A percentile compares a stretch with the other conserved stretches of the same genome.
Evolutionary conservation across 495 filamentous ascomycete species (phyloP).

Genomic region (Aeminium ludgeri): DNA sequence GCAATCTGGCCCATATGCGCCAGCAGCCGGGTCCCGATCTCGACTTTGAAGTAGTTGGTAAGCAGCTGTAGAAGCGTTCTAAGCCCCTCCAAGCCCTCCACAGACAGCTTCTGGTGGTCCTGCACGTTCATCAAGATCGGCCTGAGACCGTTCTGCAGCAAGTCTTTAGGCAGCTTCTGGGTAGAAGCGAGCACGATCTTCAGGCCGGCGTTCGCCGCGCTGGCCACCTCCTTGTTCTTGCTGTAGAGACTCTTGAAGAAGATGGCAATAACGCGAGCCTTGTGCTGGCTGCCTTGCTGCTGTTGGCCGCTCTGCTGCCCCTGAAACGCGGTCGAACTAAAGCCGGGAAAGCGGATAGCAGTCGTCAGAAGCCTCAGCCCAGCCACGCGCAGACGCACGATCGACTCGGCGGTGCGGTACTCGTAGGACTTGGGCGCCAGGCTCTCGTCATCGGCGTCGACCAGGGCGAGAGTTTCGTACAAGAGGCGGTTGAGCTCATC

Average conservation of each 20-base stretch:
- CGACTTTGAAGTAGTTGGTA: constrained; percentile 98
- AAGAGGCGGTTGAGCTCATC: constrained; percentile 77
- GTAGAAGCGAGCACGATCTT: constrained; percentile 70
- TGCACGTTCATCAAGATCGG: constrained; percentile 92
- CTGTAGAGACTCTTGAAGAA: constrained; percentile 98
- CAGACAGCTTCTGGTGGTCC: constrained; percentile 77
- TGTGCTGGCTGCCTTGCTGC: constrained; percentile 36
- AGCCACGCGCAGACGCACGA: constrained; percentile 80
- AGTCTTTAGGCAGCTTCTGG: constrained; percentile 85
- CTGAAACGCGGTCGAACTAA: constrained; percentile 42
- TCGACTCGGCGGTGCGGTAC: constrained; percentile 75
- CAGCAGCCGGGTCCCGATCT: constrained; percentile 78
- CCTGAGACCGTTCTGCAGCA: constrained; percentile 82
- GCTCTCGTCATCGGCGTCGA: constrained; percentile 82
- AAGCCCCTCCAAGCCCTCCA: constrained; percentile 79
- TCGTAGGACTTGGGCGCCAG: constrained; percentile 71
- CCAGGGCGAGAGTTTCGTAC: constrained; percentile 79
- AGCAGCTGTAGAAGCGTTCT: constrained; percentile 73
- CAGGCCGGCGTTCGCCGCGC: constrained; percentile 78
- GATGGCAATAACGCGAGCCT: constrained; percentile 73
- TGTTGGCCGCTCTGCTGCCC: neutral
- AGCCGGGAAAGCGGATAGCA: constrained; percentile 83
- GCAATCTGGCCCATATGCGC: constrained; percentile 89
- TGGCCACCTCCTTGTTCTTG: constrained; percentile 75
- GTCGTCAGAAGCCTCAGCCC: constrained; percentile 85